phyloP scores from a whole-genome alignment of 2,329 filamentous ascomycete species.

The Pseudogymnoascus sp. region DNA sequence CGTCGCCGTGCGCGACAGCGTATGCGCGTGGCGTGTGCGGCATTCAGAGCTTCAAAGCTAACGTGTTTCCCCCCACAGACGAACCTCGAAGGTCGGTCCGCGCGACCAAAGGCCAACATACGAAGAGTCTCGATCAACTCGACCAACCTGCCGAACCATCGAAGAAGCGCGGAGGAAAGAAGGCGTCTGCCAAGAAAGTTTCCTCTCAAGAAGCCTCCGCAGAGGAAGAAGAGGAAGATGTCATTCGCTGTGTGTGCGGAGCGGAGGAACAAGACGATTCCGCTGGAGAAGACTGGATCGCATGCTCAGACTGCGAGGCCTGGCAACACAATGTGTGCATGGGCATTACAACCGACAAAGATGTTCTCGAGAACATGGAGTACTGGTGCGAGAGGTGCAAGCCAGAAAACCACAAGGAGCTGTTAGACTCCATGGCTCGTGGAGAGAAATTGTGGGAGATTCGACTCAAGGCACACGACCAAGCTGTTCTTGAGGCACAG shows the following conservation, averaged over 20 bases:
- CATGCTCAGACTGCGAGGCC: constrained; percentile 82
- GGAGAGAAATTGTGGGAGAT: constrained; percentile 86
- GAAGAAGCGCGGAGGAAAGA: constrained; percentile 48
- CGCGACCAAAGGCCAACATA: constrained; percentile 93
- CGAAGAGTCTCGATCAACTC: constrained; percentile 74
- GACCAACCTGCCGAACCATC: constrained; percentile 49
- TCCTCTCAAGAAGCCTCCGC: constrained; percentile 21
- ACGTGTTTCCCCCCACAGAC: constrained; percentile 37
- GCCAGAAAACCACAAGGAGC: constrained; percentile 73
- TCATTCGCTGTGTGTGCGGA: constrained; percentile 91
- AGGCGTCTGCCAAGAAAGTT: constrained; percentile 34
- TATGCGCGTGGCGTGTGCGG: neutral
- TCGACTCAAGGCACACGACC: constrained; percentile 54
- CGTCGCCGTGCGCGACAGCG: neutral
- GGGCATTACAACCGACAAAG: constrained; percentile 70
- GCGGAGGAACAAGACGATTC: constrained; percentile 80
- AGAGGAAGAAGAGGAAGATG: constrained; percentile 40
- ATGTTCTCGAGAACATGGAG: constrained; percentile 36
- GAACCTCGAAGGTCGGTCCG: constrained; percentile 92
- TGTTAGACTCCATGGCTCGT: constrained; percentile 68
- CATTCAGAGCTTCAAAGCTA: constrained; percentile 17
- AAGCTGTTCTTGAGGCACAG: constrained; percentile 52
- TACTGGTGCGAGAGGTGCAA: constrained; percentile 92
- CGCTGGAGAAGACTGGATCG: constrained; percentile 86
- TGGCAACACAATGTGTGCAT: constrained; percentile 99